Evolutionary conservation across 495 filamentous ascomycete genomes (phyloP).

Genomic region (Podospora pseudopauciseta): DNA sequence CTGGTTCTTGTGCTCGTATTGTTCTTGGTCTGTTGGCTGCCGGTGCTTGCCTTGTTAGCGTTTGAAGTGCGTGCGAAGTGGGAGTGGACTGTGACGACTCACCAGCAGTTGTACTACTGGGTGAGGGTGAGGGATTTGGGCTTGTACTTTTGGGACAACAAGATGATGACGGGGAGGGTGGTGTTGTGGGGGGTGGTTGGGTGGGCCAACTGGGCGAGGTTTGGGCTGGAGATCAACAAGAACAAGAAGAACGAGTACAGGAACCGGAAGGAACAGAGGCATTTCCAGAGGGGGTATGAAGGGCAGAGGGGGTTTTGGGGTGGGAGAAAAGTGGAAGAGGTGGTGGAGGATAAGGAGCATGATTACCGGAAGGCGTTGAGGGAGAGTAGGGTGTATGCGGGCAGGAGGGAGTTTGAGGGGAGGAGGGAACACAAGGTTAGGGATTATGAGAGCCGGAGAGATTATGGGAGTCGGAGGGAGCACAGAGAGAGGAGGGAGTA

Average conservation of each 20-base stretch:
- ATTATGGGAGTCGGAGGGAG: background rate
- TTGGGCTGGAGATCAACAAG: conserved; percentile 3
- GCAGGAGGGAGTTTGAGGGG: background rate
- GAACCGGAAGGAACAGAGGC: background rate
- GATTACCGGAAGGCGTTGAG: background rate
- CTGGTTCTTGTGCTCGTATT: background rate
- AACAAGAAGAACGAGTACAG: background rate
- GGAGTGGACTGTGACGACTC: background rate
- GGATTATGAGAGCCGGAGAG: background rate
- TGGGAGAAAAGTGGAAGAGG: no score
- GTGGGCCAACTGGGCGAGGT: background rate
- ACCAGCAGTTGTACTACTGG: background rate
- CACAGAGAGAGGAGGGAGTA: background rate
- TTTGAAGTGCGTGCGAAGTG: background rate
- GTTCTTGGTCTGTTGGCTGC: background rate
- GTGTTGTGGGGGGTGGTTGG: background rate
- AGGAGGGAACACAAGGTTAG: background rate
- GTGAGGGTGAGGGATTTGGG: background rate
- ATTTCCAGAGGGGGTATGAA: background rate
- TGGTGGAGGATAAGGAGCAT: no score
- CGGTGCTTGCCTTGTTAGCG: background rate
- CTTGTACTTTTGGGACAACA: background rate
- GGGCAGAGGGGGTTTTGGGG: no score
- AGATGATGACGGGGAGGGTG: no score
- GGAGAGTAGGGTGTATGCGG: background rate